Conservation (phyloP, 495 filamentous ascomycete genomes). For the Eremomyces bilateralis region DNA sequence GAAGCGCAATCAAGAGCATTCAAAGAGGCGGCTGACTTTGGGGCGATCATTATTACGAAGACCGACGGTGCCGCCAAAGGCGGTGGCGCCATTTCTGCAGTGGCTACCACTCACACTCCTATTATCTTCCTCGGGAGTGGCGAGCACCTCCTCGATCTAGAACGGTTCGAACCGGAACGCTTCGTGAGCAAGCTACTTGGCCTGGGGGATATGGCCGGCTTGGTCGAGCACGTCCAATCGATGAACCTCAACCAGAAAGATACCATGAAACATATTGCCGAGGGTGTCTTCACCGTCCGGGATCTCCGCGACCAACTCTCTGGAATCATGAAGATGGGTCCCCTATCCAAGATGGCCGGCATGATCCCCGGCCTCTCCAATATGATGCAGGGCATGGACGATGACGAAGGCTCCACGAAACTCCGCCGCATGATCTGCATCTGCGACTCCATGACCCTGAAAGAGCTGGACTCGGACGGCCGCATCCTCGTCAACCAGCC, state of each 20-base stretch:
- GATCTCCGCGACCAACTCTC: conserved; percentile 88
- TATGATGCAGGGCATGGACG: conserved; percentile 87
- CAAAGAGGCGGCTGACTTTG: conserved; percentile 93
- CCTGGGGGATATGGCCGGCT: conserved; percentile 89
- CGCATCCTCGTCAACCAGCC: conserved; percentile 87
- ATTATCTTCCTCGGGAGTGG: conserved; percentile 97
- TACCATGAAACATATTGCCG: conserved; percentile 94
- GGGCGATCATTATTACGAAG: conserved; percentile 97
- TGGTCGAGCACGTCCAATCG: conserved; percentile 94
- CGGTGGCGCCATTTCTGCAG: conserved; percentile 94
- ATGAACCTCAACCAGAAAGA: conserved; percentile 94
- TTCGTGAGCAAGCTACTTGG: conserved; percentile 84
- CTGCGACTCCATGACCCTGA: conserved; percentile 90
- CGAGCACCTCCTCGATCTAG: conserved; percentile 89
- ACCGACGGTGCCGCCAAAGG: conserved; percentile 90
- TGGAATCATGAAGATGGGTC: conserved; percentile 99
- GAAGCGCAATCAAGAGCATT: conserved; percentile 90
- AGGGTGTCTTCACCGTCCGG: conserved; percentile 86
- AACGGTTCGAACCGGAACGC: conserved; percentile 73
- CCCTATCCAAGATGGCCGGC: conserved; percentile 87
- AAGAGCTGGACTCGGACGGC: conserved; percentile 85
- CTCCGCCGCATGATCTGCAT: conserved; percentile 98
- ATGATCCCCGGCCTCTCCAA: conserved; percentile 93
- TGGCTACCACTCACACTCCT: conserved; percentile 87
- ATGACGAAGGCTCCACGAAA: conserved; percentile 82